These are phyloP conservation scores for Lactuca saligna DNA, from an alignment of 129 eudicot genomes.

Conservation along the genomic window DNA sequence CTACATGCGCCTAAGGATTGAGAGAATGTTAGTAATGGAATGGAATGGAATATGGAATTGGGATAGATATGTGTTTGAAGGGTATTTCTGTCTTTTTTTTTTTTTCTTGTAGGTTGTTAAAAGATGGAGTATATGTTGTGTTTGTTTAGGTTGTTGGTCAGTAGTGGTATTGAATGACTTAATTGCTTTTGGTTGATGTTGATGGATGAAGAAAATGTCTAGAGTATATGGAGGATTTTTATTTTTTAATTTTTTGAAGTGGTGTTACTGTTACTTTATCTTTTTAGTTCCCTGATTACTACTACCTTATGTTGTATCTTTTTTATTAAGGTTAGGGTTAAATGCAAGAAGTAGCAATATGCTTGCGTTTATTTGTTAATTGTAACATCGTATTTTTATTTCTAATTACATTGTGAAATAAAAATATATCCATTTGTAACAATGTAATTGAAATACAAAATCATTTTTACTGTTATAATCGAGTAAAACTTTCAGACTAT, in stretches of 20 bases:
- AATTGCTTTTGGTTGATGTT: background rate
- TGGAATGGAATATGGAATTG: background rate
- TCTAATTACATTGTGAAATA: no score
- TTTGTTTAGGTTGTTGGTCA: background rate
- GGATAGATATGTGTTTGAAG: background rate
- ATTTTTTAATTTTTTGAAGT: background rate
- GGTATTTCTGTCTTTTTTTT: background rate
- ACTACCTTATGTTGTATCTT: no score
- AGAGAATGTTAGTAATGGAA: background rate
- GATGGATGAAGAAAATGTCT: background rate
- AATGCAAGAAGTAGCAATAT: no score
- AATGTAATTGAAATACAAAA: no score
- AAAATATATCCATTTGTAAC: no score
- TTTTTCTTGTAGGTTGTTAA: background rate
- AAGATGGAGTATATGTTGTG: background rate
- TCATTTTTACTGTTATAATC: no score
- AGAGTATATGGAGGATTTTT: background rate
- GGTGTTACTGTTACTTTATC: background rate
- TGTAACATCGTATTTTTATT: no score
- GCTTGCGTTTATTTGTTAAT: no score
- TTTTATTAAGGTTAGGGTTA: no score
- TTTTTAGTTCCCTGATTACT: no score
- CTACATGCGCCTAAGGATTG: conserved; percentile 34
- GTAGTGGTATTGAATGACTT: background rate
- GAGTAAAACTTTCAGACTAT: no score